Percentiles rank a stretch among this genome's conserved stretches.
These are phyloP conservation scores for Colletotrichum paranaense DNA, from an alignment of 2,329 filamentous ascomycete genomes.

Conservation along the genomic window DNA sequence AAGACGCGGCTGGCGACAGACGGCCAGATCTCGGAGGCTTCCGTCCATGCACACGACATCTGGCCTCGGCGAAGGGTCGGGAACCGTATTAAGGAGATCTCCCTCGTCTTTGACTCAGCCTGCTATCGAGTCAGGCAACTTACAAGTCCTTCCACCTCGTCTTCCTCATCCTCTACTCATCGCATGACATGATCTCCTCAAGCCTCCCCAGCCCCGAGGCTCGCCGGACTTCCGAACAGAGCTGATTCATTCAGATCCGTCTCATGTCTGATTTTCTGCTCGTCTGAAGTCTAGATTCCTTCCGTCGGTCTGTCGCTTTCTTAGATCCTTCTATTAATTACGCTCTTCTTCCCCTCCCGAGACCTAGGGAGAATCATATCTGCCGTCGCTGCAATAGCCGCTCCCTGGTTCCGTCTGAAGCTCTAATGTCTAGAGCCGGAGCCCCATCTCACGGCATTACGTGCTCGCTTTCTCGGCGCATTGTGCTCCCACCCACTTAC, in stretches of 20 bases:
- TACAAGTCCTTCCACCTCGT: background rate
- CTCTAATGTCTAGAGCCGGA: no score
- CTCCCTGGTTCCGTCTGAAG: slow-evolving; percentile 6
- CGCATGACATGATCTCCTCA: slow-evolving; percentile 22
- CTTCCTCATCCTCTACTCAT: background rate
- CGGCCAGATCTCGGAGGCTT: background rate
- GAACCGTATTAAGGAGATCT: background rate
- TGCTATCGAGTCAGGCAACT: slow-evolving; percentile 3
- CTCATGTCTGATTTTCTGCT: background rate
- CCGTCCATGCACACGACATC: background rate
- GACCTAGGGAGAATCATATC: background rate
- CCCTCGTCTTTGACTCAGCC: background rate
- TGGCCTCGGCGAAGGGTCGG: background rate
- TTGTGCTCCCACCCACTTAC: background rate
- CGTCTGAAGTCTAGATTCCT: slow-evolving; percentile 9
- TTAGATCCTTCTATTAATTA: background rate
- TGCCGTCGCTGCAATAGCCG: background rate
- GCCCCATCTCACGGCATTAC: background rate
- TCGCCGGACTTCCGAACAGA: slow-evolving; percentile 11
- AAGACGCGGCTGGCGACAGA: background rate
- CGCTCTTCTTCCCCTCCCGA: background rate
- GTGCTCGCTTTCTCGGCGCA: background rate
- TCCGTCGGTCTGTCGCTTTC: background rate
- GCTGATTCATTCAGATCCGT: background rate
- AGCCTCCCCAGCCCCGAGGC: slow-evolving; percentile 20